Evolutionary conservation across 176 grass and related monocot genomes (phyloP).

Genomic region (Poa annua): DNA sequence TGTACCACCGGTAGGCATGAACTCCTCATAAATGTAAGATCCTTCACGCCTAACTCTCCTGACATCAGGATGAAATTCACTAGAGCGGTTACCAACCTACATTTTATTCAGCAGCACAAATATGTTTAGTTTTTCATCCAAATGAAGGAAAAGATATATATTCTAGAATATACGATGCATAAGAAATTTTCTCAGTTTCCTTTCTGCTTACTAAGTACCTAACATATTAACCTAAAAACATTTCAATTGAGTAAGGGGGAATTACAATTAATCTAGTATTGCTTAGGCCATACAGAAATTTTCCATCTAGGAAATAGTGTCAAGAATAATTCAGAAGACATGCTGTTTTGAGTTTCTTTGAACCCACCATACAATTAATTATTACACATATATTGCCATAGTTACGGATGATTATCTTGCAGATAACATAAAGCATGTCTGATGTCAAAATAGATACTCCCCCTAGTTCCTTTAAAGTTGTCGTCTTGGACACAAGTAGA

Average conservation of each 20-base stretch:
- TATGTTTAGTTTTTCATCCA: conserved; percentile 33
- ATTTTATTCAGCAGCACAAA: conserved; percentile 38
- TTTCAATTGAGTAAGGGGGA: conserved; percentile 13
- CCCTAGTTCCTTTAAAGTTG: not conserved
- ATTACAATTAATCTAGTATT: conserved; percentile 7
- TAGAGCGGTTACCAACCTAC: conserved; percentile 97
- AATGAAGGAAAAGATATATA: conserved; percentile 15
- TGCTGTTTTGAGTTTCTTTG: not conserved
- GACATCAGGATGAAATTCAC: conserved; percentile 98
- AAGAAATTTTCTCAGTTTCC: conserved; percentile 7
- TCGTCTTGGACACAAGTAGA: not conserved
- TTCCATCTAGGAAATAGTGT: not conserved
- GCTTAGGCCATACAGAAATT: conserved; percentile 20
- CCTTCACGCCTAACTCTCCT: conserved; percentile 92
- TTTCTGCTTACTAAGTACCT: conserved; percentile 20
- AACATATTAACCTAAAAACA: conserved; percentile 7
- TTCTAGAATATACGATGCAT: conserved; percentile 24
- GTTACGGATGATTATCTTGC: not conserved
- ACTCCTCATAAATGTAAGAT: conserved; percentile 99
- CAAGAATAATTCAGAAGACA: not conserved
- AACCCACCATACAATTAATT: conserved; percentile 5
- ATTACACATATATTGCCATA: conserved; percentile 15
- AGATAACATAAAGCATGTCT: not conserved
- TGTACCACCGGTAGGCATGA: conserved; percentile 99
- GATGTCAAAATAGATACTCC: conserved; percentile 25